Conservation (phyloP, 371 early-diverging fungal genomes). For the Syncephalastrum racemosum region DNA sequence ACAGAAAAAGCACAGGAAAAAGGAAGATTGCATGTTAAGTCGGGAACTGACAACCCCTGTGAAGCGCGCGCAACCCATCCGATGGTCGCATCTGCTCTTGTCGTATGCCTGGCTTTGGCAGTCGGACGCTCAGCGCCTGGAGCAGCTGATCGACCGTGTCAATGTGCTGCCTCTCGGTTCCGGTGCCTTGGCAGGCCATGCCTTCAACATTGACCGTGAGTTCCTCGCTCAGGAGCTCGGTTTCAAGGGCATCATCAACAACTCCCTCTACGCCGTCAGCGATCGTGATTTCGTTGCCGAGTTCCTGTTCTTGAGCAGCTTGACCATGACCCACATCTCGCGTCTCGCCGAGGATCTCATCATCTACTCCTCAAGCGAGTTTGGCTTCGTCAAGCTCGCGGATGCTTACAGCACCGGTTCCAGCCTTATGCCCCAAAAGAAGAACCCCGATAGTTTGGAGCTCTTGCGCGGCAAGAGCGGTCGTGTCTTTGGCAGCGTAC, state of each 20-base stretch:
- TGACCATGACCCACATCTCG: conserved; percentile 90
- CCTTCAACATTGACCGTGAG: conserved; percentile 91
- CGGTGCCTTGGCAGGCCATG: conserved; percentile 97
- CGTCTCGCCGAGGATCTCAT: conserved; percentile 96
- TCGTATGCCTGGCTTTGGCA: conserved; percentile 89
- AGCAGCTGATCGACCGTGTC: conserved; percentile 75
- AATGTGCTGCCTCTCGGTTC: conserved; percentile 89
- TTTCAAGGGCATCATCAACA: conserved; percentile 81
- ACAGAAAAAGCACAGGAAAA: background rate
- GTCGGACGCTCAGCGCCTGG: conserved; percentile 83
- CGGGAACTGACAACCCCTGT: conserved; percentile 1
- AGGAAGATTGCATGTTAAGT: background rate
- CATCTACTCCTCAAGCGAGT: conserved; percentile 88
- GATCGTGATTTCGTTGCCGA: conserved; percentile 97
- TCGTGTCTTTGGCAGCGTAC: conserved; percentile 89
- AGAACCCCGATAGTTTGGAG: conserved; percentile 97
- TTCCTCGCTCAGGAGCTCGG: conserved; percentile 86
- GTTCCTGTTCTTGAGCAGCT: conserved; percentile 86
- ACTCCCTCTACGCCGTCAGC: conserved; percentile 87
- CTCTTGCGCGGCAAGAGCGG: conserved; percentile 95
- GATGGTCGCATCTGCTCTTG: conserved; percentile 92
- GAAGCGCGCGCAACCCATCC: conserved; percentile 95
- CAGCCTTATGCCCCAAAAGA: conserved; percentile 98
- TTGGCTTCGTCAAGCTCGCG: conserved; percentile 89
- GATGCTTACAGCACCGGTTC: conserved; percentile 98